Evolutionary conservation across 2,329 filamentous ascomycete genomes (phyloP).

Genomic region (Sclerotinia subarctica): DNA sequence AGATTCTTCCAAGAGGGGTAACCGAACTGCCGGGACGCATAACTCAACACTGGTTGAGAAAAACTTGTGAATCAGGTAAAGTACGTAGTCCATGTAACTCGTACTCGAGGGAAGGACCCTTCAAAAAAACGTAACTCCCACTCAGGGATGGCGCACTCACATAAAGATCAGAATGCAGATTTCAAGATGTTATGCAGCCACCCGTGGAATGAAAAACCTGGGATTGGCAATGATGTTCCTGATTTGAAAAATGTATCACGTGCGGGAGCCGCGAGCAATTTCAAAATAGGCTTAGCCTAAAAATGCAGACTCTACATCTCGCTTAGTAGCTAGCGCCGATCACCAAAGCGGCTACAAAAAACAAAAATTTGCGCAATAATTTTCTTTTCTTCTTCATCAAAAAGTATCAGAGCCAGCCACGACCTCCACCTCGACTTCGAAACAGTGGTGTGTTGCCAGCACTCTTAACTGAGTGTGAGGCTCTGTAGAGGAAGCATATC

Average conservation of each 20-base stretch:
- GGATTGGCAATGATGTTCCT: not conserved
- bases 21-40: not conserved
- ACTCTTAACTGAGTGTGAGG: constrained; percentile 51
- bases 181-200: not conserved
- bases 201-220: not conserved
- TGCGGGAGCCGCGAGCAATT: rapidly evolving
- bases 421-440: constrained; percentile 57
- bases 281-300: not conserved
- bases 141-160: not conserved
- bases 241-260: not conserved
- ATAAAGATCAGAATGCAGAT: constrained; percentile 4
- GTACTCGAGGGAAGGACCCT: not conserved
- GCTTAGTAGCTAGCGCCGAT: constrained; percentile 17
- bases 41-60: not conserved
- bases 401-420: constrained; percentile 66
- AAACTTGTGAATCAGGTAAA: not conserved
- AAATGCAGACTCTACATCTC: not conserved
- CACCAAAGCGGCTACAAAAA: constrained; percentile 6
- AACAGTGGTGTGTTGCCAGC: constrained; percentile 69
- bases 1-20: not conserved
- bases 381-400: constrained; percentile 48
- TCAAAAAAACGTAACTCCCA: not conserved
- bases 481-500: constrained; percentile 57
- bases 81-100: not conserved
- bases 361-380: constrained; percentile 17